Base-by-base conservation (phyloP, 2,329 filamentous ascomycete species). In the Cladosporium velox region DNA sequence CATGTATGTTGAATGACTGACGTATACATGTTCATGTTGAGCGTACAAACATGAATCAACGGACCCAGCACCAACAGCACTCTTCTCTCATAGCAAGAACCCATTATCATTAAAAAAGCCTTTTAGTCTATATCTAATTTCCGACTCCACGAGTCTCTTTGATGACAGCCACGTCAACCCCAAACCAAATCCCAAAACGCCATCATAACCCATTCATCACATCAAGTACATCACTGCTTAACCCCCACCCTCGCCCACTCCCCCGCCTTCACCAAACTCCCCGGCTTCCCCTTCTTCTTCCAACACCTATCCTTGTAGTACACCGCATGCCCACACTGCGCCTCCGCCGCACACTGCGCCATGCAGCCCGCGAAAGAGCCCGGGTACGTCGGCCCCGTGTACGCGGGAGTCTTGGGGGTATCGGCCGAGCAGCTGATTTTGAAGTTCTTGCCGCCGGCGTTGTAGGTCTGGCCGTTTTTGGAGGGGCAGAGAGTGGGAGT, bases 251-350 rank as follows among this genome's bases (percentile, higher is more conserved):
- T 64, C 21, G 51, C 61, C 55, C 32, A 44, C 10, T n/a, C 21
- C 34, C 61, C 61, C 24, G 61, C 51, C 51, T 57, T 64, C 4
- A 28, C 51, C 30, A 64, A 7, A 3, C 35, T n/a, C 10, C 51
- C 28, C 30, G 60, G 60, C 61, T 21, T 47, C 4, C 61, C 61
- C 35, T 57, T 64, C 51, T 64, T 64, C 61, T 64, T 64, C 61
- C 61, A 64, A 34, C 61, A 64, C 38, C 44, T 64, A 11, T 64
- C 61, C 21, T 57, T 57, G 26, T 12, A 64, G 18, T 30, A 57
- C 34, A 64, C 61, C 15, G 26, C 61, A 38, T 64, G 61, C 24
- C 61, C 61, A n/a, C 61, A 64, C 61, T 57, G 51, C 10, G 24
- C 38, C 34, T 64, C 61, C 2, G 24, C 26, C 3, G 61, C 61